phyloP scores from a whole-genome alignment of 345 rosid species.

The Eucalyptus shirleyi region DNA sequence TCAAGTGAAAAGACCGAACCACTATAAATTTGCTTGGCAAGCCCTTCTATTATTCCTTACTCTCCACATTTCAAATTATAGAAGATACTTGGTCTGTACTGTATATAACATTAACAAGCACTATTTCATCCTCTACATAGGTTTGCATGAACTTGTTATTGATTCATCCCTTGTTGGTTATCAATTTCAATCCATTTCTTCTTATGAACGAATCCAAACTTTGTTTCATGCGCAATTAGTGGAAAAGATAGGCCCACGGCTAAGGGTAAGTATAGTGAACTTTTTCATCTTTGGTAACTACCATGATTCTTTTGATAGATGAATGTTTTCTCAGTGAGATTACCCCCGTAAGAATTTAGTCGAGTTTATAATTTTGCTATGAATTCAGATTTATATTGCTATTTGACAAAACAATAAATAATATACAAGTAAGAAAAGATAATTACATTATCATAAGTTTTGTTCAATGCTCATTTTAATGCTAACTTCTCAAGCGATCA shows the following conservation, averaged over 20 bases:
- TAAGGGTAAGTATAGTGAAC: not conserved
- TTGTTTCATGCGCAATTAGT: not conserved
- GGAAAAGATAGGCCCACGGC: not conserved
- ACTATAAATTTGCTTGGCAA: not conserved
- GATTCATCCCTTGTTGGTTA: not conserved
- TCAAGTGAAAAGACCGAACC: not conserved
- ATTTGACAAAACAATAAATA: not conserved
- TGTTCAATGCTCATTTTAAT: not conserved
- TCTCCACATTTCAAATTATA: not conserved
- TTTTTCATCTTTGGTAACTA: not conserved
- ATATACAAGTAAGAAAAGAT: not conserved
- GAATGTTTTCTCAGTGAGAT: not conserved
- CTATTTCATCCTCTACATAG: not conserved
- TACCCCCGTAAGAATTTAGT: not conserved
- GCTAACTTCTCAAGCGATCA: not conserved
- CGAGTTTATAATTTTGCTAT: not conserved
- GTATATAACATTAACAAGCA: not conserved
- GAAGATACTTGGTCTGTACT: not conserved
- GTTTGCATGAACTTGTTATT: not conserved
- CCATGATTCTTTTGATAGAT: not conserved
- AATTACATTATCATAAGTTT: not conserved
- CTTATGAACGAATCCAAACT: not conserved
- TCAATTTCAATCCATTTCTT: not conserved
- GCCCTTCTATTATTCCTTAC: not conserved
- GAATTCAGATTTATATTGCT: not conserved